Base-by-base conservation (phyloP, 495 filamentous ascomycete genomes). In the Daldinia vernicosa region DNA sequence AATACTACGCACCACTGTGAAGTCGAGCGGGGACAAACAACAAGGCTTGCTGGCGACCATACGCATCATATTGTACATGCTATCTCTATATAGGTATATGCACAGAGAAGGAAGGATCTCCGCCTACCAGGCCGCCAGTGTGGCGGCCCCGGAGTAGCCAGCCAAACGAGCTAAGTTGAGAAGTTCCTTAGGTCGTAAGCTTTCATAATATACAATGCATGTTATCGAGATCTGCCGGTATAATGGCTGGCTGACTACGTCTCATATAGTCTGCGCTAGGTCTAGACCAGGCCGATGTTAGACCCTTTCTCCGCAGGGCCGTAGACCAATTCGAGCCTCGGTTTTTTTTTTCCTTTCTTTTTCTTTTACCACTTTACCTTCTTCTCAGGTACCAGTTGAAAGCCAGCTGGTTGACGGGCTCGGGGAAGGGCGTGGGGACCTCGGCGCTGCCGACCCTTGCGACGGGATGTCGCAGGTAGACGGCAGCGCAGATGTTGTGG, bases 341-440 rank as follows among this genome's bases (percentile, higher is more conserved):
- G 37, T 8, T 28, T 45, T 12, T n/a, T n/a, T 4, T 24, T 11
- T 14, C 27, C 7, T 22, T 35, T n/a, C 40, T 17, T 17, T 7
- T 15, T 6, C n/a, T 14, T 35, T 35, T 8, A 8, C 40, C 6
- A 19, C 22, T 85, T 80, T 88, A 95, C 79, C 94, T 84, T 81
- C 94, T 89, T 76, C 90, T 87, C 81, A 98, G 81, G 80, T 97
- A 99, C 94, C 95, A 99, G 79, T 91, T 92, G 75, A 93, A 97
- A 2, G 95, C 93, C 75, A 95, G 83, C 75, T 92, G 91, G 74
- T 84, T 85, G 24, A 89, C 81, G 37, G 82, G 78, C 22, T 80
- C 72, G 32, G 81, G 76, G 83, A 94, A 98, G 26, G 95, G 95
- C 56, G 92, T 91, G 24, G 95, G 95, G 58, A 98, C 94, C 81